Conservation (phyloP, 768 basidiomycete genomes). For the Termitomyces sp. region DNA sequence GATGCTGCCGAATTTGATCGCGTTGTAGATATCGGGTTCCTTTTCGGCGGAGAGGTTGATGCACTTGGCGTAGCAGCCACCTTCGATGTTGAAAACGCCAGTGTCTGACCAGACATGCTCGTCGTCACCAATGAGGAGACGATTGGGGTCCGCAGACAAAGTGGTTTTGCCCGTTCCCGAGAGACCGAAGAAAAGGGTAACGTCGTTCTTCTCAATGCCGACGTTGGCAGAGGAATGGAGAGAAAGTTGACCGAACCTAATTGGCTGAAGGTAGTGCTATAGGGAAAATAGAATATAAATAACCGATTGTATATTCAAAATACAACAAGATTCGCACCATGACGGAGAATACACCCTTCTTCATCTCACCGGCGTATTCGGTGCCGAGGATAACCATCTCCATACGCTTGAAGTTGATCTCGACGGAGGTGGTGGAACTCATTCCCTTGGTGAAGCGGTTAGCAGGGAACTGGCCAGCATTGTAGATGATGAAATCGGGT, state of each 20-base stretch:
- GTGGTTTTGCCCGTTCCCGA: constrained; percentile 99
- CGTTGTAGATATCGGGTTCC: constrained; percentile 96
- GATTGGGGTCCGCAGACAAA: constrained; percentile 92
- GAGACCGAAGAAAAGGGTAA: constrained; percentile 98
- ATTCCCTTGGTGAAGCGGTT: constrained; percentile 99
- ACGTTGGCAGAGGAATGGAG: constrained; percentile 98
- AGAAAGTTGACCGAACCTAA: constrained; percentile 97
- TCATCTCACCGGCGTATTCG: constrained; percentile 99
- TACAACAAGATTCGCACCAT: constrained; percentile 55
- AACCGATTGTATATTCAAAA: constrained; percentile 5
- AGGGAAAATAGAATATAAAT: constrained; percentile 12
- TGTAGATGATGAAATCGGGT: constrained; percentile 99
- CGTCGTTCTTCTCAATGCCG: constrained; percentile 82
- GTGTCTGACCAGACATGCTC: constrained; percentile 99
- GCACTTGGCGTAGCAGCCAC: constrained; percentile 98
- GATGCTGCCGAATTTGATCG: constrained; percentile 93
- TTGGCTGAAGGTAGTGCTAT: constrained; percentile 95
- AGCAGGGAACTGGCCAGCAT: constrained; percentile 99
- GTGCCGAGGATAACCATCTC: constrained; percentile 99
- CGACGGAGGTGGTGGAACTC: constrained; percentile 97
- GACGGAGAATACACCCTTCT: constrained; percentile 99
- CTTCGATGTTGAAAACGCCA: constrained; percentile 99
- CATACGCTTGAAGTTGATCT: constrained; percentile 99
- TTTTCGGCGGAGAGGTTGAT: constrained; percentile 96
- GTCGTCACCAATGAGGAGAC: constrained; percentile 95